Percentiles rank a stretch among this genome's conserved stretches.
Evolutionary conservation across 2,329 filamentous ascomycete species (phyloP).

Genomic region (Microascus cirrosus): DNA sequence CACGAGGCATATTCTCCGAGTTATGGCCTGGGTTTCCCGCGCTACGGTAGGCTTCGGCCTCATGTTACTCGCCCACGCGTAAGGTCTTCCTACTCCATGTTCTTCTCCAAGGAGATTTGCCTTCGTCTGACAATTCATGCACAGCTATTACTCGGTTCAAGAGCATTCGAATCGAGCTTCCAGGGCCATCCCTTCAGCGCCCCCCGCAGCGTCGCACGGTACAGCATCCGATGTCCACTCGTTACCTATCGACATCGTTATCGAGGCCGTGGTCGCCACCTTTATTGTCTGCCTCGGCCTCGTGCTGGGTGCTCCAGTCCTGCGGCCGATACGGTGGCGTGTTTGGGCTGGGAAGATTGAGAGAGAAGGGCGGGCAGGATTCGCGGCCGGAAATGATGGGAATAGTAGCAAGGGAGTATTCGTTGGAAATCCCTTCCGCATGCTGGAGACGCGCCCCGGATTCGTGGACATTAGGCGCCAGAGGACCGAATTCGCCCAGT

Average conservation of each 20-base stretch:
- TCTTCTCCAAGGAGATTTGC: neutral
- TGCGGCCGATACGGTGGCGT: conserved; percentile 78
- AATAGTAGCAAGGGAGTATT: conserved; percentile 63
- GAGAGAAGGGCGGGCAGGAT: conserved; percentile 54
- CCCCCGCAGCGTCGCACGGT: conserved; percentile 34
- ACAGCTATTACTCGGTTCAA: conserved; percentile 89
- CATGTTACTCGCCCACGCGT: conserved; percentile 79
- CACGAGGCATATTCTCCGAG: neutral
- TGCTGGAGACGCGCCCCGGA: conserved; percentile 67
- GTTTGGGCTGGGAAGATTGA: conserved; percentile 79
- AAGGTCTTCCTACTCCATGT: conserved; percentile 24
- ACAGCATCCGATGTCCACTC: conserved; percentile 30
- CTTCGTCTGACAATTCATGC: neutral
- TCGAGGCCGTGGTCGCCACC: conserved; percentile 76
- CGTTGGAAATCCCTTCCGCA: conserved; percentile 66
- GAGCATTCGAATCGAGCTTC: conserved; percentile 66
- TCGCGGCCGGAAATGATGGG: conserved; percentile 46
- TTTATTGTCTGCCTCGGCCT: conserved; percentile 74
- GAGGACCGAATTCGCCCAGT: conserved; percentile 67
- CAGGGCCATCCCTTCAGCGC: conserved; percentile 28
- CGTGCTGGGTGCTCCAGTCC: conserved; percentile 62
- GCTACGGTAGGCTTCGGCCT: conserved; percentile 64
- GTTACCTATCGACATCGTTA: conserved; percentile 74
- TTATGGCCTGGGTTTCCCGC: conserved; percentile 5
- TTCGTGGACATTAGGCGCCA: conserved; percentile 84